Evolutionary conservation across 441 rosid species (phyloP), one percentile per base, ranked within the genome.

Genomic region (Pelargonium cotyledonis): DNA sequence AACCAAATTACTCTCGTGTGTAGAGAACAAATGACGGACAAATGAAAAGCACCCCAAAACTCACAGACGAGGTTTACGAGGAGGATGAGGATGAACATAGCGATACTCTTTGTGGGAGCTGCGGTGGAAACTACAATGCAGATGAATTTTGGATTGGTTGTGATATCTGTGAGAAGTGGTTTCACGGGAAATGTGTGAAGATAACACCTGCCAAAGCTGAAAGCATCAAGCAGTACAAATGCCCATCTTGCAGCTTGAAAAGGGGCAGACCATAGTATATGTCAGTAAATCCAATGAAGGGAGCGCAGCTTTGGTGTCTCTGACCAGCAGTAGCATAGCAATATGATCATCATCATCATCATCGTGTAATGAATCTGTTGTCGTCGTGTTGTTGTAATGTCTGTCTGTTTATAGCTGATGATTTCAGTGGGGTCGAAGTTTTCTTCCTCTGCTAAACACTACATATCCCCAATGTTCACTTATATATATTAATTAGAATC

Each of bases 91-190:
- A 91, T 1, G 90, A 88, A 46, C 96, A 87, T 68, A 97, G 91
- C 21, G 94, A 55, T 16, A 55, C 97, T 21, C 80, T 85, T 19
- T 94, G 99, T 68, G 97, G 97, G 63, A 96, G 97, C 11, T 94
- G 97, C 43, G 96, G 97, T 62, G 94, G 91, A 57, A 87, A 88
- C 82, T 94, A 94, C 74, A 96, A 85, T 35, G 75, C 85, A 5
- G 95, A 93, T 57, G 97, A 91, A 66, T 94, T 94, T 72, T 91
- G 97, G 98, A 94, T 94, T 69, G 86, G 93, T 82, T 91, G 97
- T 4, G 98, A 94, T 72, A 76, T 84, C 26, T 91, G 96, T 12
- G 97, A 94, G 84, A 85, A 80, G 82, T 91, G 97, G 98, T 91
- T 89, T 85, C 99, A 89, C 68, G 97, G 99, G 2, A 86, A 85